These are phyloP conservation scores for Euphorbia celastroides DNA, from an alignment of 441 rosid species.

Conservation along the genomic window DNA sequence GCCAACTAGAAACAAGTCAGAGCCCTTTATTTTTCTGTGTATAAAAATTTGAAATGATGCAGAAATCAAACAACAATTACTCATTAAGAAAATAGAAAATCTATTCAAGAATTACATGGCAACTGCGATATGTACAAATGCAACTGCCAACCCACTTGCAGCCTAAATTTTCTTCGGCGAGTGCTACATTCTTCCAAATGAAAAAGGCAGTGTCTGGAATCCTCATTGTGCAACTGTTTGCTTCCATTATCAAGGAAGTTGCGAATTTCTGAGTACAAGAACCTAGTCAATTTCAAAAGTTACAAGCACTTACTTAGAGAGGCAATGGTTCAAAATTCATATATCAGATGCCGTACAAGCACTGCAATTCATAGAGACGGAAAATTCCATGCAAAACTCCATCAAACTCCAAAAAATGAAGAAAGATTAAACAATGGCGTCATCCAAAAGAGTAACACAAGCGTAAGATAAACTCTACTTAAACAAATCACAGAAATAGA, in stretches of 20 bases:
- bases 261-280: slow-evolving; percentile 63
- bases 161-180: slow-evolving; percentile 33
- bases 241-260: slow-evolving; percentile 21
- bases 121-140: slow-evolving; percentile 83
- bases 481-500: not conserved
- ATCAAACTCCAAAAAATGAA: not conserved
- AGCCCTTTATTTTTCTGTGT: not conserved
- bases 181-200: slow-evolving; percentile 27
- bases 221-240: slow-evolving; percentile 23
- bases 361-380: not conserved
- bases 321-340: not conserved
- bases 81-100: not conserved
- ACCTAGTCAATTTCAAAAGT: slow-evolving; percentile 31
- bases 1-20: slow-evolving; percentile 1
- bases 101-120: slow-evolving; percentile 61
- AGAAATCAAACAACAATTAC: not conserved
- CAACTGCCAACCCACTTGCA: slow-evolving; percentile 57
- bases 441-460: not conserved
- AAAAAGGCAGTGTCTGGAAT: slow-evolving; percentile 25
- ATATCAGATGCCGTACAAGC: not conserved
- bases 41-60: not conserved
- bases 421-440: not conserved
- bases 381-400: not conserved
- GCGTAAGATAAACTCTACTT: no score
- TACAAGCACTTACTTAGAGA: not conserved